Conservation (phyloP, 2,329 filamentous ascomycete species). For the Stemphylium lycopersici region DNA sequence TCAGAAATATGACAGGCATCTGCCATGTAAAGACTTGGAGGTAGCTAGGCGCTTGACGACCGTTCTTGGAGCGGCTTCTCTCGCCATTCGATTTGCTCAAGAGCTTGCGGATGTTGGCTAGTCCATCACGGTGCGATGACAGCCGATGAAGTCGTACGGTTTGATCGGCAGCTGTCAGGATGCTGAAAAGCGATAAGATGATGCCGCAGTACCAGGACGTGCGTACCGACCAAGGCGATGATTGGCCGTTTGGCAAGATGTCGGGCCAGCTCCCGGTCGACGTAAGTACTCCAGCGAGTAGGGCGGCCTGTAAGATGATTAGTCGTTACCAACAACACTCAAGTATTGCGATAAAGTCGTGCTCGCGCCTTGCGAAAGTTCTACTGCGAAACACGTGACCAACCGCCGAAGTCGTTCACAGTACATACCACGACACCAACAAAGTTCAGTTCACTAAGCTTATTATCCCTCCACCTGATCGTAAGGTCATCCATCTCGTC, state of each 20-base stretch:
- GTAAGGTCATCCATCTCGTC: conserved; percentile 47
- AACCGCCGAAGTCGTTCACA: neutral
- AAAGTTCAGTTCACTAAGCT: conserved; percentile 51
- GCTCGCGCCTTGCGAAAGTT: neutral
- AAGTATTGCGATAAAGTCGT: too few relatives aligned
- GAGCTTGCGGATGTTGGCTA: conserved; percentile 44
- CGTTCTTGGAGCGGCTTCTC: conserved; percentile 24
- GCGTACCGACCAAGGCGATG: conserved; percentile 51
- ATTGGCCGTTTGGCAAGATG: conserved; percentile 46
- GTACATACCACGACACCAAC: conserved; percentile 50
- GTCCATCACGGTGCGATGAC: conserved; percentile 50
- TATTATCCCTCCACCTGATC: conserved; percentile 48
- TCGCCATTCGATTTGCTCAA: conserved; percentile 37
- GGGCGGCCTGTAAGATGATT: conserved; percentile 36
- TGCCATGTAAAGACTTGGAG: conserved; percentile 48
- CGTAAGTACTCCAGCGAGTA: conserved; percentile 50
- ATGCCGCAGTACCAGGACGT: conserved; percentile 54
- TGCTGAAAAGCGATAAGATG: conserved; percentile 58
- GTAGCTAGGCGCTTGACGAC: conserved; percentile 30
- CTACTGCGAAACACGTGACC: neutral
- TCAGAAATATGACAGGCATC: conserved; percentile 47
- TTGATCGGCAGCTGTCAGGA: conserved; percentile 54
- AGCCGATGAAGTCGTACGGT: conserved; percentile 53
- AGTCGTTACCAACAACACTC: too few relatives aligned
- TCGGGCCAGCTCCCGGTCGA: conserved; percentile 54